Conservation (phyloP, 83 land plant genomes). For the Thuja plicata region DNA sequence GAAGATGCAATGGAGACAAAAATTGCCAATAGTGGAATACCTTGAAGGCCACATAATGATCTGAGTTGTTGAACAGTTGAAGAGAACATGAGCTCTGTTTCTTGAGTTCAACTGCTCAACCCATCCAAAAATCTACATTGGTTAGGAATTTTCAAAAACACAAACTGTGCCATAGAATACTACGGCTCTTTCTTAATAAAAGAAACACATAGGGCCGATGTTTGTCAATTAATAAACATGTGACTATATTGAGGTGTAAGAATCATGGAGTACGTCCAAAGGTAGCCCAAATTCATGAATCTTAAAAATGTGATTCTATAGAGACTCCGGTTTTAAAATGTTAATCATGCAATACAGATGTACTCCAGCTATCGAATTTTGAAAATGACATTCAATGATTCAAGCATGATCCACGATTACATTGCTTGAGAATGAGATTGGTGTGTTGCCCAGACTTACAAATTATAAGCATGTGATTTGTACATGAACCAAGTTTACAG, state of each 20-base stretch:
- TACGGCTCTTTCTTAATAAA: background rate
- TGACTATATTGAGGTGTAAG: background rate
- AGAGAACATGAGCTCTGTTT: conserved; percentile 61
- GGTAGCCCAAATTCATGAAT: background rate
- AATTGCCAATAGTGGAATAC: conserved; percentile 16
- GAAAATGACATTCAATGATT: background rate
- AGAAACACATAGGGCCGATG: background rate
- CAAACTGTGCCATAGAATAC: background rate
- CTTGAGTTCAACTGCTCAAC: conserved; percentile 56
- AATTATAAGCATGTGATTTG: background rate
- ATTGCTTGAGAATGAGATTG: background rate
- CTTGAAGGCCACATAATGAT: conserved; percentile 68
- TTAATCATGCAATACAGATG: too few species aligned
- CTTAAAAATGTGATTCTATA: background rate
- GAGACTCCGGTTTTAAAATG: too few species aligned
- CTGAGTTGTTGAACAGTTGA: conserved; percentile 43
- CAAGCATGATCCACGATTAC: background rate
- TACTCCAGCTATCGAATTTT: background rate
- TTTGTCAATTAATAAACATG: background rate
- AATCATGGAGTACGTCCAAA: background rate
- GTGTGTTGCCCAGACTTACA: background rate
- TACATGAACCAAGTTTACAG: background rate
- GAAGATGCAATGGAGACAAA: background rate
- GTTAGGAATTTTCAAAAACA: background rate
- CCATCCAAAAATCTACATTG: background rate